These are phyloP conservation scores for Phytopythium helicoides DNA, from an alignment of 352 stramenopile species.

Conservation along the genomic window DNA sequence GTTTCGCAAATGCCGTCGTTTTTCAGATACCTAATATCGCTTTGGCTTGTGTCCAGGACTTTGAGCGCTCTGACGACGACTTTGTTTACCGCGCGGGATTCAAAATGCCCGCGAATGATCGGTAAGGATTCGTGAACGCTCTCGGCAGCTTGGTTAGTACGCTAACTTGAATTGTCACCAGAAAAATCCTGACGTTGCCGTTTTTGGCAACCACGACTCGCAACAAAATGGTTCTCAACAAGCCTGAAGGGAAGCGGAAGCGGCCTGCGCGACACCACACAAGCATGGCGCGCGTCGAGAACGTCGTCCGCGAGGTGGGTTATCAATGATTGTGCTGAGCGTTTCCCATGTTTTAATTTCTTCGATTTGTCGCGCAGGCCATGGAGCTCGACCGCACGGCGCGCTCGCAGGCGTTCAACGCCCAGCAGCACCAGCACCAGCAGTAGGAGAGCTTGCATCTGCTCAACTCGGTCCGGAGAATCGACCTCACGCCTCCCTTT, in stretches of 20 bases:
- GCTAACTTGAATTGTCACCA: constrained; percentile 9
- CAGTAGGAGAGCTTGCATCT: too few species aligned
- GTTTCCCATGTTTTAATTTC: too few species aligned
- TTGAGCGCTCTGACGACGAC: constrained; percentile 64
- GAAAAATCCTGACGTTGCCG: constrained; percentile 71
- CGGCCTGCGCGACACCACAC: constrained; percentile 33
- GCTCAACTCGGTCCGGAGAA: too few species aligned
- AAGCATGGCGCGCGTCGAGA: constrained; percentile 53
- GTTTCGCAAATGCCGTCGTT: too few species aligned
- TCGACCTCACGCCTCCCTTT: too few species aligned
- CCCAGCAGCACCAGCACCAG: constrained; percentile 4
- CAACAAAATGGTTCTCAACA: constrained; percentile 69
- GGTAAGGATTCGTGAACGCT: too few species aligned
- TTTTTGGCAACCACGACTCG: constrained; percentile 65
- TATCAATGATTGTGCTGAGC: too few species aligned
- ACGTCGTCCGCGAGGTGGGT: constrained; percentile 62
- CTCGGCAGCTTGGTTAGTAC: too few species aligned
- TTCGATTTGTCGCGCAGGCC: too few species aligned
- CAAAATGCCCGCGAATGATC: constrained; percentile 77
- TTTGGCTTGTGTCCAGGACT: constrained; percentile 35
- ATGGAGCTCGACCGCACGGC: constrained; percentile 63
- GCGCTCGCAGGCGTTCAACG: constrained; percentile 2
- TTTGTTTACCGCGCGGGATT: constrained; percentile 80
- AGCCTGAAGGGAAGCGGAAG: constrained; percentile 63
- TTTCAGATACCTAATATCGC: background rate